Evolutionary conservation across 495 filamentous ascomycete species (phyloP).

Genomic region (Chlorociboria aeruginascens): DNA sequence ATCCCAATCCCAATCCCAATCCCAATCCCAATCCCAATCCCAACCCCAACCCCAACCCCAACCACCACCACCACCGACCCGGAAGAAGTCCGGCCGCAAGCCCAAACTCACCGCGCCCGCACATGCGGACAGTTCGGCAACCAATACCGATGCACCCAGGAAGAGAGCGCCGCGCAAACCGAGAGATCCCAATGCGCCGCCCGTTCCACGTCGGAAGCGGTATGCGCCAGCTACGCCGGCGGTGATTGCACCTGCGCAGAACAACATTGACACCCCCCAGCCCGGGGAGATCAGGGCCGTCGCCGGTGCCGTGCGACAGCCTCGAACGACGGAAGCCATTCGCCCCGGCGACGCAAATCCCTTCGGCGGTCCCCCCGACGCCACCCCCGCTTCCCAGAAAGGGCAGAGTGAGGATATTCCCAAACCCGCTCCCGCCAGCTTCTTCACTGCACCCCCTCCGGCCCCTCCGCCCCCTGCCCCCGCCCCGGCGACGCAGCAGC

Average conservation of each 20-base stretch:
- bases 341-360: not conserved
- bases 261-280: conserved; percentile 21
- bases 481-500: not conserved
- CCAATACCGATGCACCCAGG: conserved; percentile 35
- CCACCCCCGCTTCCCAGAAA: conserved; percentile 18
- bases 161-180: conserved; percentile 41
- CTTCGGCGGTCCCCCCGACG: not conserved
- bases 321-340: not conserved
- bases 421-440: conserved; percentile 10
- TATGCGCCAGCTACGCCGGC: conserved; percentile 18
- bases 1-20: no score
- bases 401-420: conserved; percentile 30
- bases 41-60: no score
- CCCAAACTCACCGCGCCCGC: conserved; percentile 32
- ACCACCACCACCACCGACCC: conserved; percentile 2
- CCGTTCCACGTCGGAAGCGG: conserved; percentile 40
- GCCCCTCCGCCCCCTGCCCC: conserved; percentile 9
- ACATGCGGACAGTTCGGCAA: conserved; percentile 26
- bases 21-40: no score
- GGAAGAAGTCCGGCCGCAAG: conserved; percentile 29
- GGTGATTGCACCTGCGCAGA: no score
- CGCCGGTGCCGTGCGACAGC: not conserved
- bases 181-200: conserved; percentile 42
- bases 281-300: not conserved
- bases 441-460: conserved; percentile 21